These are phyloP conservation scores for Peniophora sp. DNA, from an alignment of 1,284 basidiomycete species.

Conservation along the genomic window DNA sequence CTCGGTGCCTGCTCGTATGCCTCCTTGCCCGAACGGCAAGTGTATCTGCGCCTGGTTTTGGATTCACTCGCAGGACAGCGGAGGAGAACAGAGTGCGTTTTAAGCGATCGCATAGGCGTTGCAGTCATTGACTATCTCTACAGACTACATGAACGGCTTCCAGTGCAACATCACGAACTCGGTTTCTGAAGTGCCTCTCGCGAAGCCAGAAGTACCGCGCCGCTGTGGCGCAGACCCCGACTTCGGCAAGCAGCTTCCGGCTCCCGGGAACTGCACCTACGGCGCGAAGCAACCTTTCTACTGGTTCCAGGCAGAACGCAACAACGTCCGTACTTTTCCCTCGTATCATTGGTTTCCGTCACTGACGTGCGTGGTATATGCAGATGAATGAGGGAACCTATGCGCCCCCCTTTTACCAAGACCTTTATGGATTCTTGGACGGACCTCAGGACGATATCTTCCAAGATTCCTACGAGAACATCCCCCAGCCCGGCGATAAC, in stretches of 20 bases:
- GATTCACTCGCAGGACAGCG: conserved; percentile 51
- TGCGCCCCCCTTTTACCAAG: conserved; percentile 50
- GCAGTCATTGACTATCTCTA: background rate
- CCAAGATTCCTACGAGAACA: conserved; percentile 28
- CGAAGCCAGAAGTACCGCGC: conserved; percentile 20
- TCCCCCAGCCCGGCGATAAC: conserved; percentile 7
- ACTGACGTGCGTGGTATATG: background rate
- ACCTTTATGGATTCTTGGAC: conserved; percentile 51
- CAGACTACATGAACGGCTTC: conserved; percentile 75
- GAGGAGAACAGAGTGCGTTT: conserved; percentile 35
- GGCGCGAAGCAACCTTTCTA: conserved; percentile 63
- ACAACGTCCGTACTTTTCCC: conserved; percentile 19
- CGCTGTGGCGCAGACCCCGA: conserved; percentile 24
- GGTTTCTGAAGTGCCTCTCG: conserved; percentile 40
- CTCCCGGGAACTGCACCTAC: conserved; percentile 49
- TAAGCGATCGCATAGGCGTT: too few species aligned
- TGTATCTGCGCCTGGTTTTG: conserved; percentile 73
- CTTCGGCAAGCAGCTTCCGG: conserved; percentile 15
- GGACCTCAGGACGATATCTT: conserved; percentile 63
- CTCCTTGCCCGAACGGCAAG: conserved; percentile 55
- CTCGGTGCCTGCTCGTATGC: conserved; percentile 60
- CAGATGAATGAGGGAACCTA: conserved; percentile 51
- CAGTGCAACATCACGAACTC: conserved; percentile 59
- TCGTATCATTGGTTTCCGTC: background rate
- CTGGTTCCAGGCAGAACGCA: conserved; percentile 45